A percentile compares a stretch with the other conserved stretches of the same genome.
Evolutionary conservation across 805 yeast genomes (phyloP).

Genomic region (Wickerhamiella sergipiensis): DNA sequence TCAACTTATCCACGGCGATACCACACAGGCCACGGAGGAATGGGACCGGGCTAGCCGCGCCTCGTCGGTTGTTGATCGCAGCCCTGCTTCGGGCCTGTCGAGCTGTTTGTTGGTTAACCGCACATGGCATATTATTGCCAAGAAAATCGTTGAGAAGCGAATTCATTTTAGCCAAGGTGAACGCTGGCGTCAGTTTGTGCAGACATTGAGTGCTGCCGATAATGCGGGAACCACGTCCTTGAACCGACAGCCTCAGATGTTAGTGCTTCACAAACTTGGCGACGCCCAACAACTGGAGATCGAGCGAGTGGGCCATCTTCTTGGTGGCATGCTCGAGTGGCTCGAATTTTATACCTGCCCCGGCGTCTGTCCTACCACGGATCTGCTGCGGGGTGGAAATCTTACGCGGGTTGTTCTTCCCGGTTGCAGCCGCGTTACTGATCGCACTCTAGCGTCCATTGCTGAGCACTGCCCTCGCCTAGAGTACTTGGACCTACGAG

Average conservation of each 20-base stretch:
- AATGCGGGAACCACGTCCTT: conserved; percentile 6
- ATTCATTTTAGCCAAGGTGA: conserved; percentile 39
- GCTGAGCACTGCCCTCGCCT: conserved; percentile 45
- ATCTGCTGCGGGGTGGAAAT: conserved; percentile 31
- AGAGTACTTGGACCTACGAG: conserved; percentile 60
- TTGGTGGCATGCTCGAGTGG: conserved; percentile 42
- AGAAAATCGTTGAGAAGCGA: conserved; percentile 40
- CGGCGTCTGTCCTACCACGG: conserved; percentile 40
- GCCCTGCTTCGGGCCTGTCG: conserved; percentile 28
- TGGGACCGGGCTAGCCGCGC: conserved; percentile 25
- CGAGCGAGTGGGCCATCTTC: conserved; percentile 32
- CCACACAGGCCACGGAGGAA: conserved; percentile 33
- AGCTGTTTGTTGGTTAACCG: conserved; percentile 58
- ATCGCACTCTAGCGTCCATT: conserved; percentile 39
- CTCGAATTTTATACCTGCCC: conserved; percentile 80
- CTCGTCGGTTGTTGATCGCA: conserved; percentile 7
- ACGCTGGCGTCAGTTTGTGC: conserved; percentile 27
- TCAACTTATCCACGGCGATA: conserved; percentile 45
- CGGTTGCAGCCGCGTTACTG: conserved; percentile 52
- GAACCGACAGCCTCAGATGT: conserved; percentile 24
- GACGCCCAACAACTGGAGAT: conserved; percentile 41
- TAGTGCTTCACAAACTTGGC: conserved; percentile 55
- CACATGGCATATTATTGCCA: conserved; percentile 46
- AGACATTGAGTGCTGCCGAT: conserved; percentile 24
- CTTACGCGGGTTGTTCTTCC: conserved; percentile 46